Conservation (phyloP, 495 filamentous ascomycete species). For the Friedmanniomyces endolithicus region DNA sequence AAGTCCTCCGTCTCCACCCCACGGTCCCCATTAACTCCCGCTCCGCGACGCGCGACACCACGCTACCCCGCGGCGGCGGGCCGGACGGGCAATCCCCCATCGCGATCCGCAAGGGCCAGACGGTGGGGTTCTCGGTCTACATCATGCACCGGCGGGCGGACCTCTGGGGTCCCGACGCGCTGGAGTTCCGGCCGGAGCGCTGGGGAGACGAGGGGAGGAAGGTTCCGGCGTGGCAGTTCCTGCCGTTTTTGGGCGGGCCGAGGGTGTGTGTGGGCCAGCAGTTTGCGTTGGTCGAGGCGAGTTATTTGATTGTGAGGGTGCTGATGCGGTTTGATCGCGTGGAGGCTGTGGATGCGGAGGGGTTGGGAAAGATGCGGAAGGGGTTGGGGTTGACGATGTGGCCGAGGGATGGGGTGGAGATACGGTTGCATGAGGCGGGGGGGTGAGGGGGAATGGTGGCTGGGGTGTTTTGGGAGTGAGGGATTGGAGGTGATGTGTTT, state of each 20-base stretch:
- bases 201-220: slow-evolving; percentile 19
- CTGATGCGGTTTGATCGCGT: slow-evolving; percentile 18
- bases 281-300: slow-evolving; percentile 11
- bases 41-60: slow-evolving; percentile 11
- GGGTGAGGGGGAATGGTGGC: too few relatives aligned
- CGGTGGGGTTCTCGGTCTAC: slow-evolving; percentile 14
- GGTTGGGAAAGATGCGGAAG: slow-evolving; percentile 7
- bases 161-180: slow-evolving; percentile 19
- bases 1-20: slow-evolving; percentile 21
- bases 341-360: slow-evolving; percentile 2
- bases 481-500: too few relatives aligned
- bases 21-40: slow-evolving; percentile 18
- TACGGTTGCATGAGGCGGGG: slow-evolving; percentile 13
- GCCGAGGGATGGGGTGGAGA: slow-evolving; percentile 17
- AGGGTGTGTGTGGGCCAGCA: slow-evolving; percentile 7
- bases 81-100: slow-evolving; percentile 13
- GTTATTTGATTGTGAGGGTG: slow-evolving; percentile 17
- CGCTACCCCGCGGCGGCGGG: slow-evolving; percentile 21
- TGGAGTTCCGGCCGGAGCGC: slow-evolving; percentile 22
- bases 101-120: slow-evolving; percentile 17
- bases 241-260: slow-evolving; percentile 21
- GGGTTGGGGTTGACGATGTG: slow-evolving; percentile 15
- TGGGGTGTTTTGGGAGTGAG: too few relatives aligned
- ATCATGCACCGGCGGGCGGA: slow-evolving; percentile 20
- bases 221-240: slow-evolving; percentile 14